Percentiles rank a stretch among this genome's conserved stretches.
phyloP scores from a whole-genome alignment of 805 yeast species.

The Zygotorulaspora florentina region DNA sequence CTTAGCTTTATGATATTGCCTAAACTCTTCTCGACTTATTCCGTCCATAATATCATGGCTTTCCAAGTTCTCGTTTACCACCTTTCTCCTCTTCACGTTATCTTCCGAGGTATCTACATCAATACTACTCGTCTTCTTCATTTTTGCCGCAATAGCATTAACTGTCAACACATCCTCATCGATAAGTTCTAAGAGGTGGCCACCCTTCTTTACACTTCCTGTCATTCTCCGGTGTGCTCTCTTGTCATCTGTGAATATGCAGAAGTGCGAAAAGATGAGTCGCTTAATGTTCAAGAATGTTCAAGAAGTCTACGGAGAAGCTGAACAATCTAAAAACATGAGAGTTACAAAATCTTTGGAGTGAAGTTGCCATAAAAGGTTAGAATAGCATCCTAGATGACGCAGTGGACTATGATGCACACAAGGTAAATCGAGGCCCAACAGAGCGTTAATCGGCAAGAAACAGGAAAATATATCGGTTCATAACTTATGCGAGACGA shows the following conservation, averaged over 20 bases:
- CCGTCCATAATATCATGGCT: conserved; percentile 9
- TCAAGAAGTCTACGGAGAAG: too few species aligned
- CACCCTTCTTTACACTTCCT: conserved; percentile 17
- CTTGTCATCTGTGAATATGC: too few species aligned
- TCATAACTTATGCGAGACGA: too few species aligned
- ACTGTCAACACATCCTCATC: conserved; percentile 44
- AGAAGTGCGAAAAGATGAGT: too few species aligned
- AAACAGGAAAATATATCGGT: too few species aligned
- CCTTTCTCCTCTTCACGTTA: conserved; percentile 4
- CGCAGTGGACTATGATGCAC: too few species aligned
- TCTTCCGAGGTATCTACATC: conserved; percentile 1
- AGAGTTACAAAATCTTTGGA: background rate
- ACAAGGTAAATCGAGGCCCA: too few species aligned
- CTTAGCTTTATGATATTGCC: conserved; percentile 67
- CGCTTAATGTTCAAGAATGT: too few species aligned
- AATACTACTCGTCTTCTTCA: conserved; percentile 5
- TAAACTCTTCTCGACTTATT: conserved; percentile 40
- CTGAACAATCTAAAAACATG: background rate
- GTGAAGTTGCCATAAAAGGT: too few species aligned
- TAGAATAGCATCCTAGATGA: too few species aligned
- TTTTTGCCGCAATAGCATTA: conserved; percentile 35
- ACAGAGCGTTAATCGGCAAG: too few species aligned
- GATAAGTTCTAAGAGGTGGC: conserved; percentile 37
- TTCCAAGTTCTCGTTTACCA: background rate
- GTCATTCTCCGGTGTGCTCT: background rate